Evolutionary conservation across 192 early-diverging fungal species (phyloP).

Genomic region (Geranomyces michiganensis): DNA sequence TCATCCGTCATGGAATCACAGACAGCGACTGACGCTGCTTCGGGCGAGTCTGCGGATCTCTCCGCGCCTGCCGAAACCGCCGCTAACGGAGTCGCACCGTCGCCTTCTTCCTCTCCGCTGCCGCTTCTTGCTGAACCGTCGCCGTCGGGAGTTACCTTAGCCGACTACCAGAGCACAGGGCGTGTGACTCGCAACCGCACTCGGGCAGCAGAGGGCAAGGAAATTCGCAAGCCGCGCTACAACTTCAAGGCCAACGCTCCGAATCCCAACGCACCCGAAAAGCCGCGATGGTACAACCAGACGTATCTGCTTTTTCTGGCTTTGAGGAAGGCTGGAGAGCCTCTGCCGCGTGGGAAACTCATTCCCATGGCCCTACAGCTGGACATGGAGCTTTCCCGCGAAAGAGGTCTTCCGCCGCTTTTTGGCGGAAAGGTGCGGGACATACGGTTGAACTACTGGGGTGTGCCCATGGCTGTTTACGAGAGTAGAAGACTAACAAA

Average conservation of each 20-base stretch:
- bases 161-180: constrained; percentile 4
- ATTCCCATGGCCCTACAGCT: constrained; percentile 75
- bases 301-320: constrained; percentile 84
- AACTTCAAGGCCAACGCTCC: background rate
- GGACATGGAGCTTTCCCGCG: constrained; percentile 74
- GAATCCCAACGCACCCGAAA: constrained; percentile 5
- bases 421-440: constrained; percentile 81
- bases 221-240: constrained; percentile 16
- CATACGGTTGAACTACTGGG: no score
- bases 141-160: background rate
- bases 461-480: no score
- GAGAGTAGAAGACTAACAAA: no score
- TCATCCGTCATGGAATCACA: no score
- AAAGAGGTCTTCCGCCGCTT: constrained; percentile 73
- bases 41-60: no score
- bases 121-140: background rate
- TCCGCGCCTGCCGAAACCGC: no score
- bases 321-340: constrained; percentile 68
- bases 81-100: no score
- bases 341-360: constrained; percentile 71
- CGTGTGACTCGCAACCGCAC: constrained; percentile 28
- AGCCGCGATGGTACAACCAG: constrained; percentile 90
- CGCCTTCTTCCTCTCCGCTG: background rate
- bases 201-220: constrained; percentile 23
- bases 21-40: no score